phyloP scores from a whole-genome alignment of 2,329 filamentous ascomycete species.

The Verruconis gallopava region DNA sequence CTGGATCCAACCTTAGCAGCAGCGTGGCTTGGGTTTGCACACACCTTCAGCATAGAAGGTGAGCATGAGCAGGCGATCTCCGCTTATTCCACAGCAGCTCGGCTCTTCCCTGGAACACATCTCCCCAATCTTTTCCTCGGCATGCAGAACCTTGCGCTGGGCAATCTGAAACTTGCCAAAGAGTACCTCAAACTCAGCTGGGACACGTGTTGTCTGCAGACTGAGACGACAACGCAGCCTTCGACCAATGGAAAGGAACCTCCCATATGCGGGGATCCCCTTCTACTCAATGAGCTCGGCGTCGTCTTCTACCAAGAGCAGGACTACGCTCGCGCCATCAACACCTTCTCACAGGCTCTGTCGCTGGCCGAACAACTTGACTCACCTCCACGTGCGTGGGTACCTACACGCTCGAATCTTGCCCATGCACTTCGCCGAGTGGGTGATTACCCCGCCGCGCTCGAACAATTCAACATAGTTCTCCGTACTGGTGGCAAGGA shows the following conservation, averaged over 20 bases:
- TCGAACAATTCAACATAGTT: constrained; percentile 77
- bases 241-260: not conserved
- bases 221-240: constrained; percentile 29
- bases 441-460: constrained; percentile 54
- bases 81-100: constrained; percentile 87
- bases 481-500: constrained; percentile 72
- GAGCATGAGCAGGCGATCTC: constrained; percentile 98
- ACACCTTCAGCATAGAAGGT: constrained; percentile 93
- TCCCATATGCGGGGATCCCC: constrained; percentile 40
- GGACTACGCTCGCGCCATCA: constrained; percentile 59
- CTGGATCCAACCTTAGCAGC: constrained; percentile 96
- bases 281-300: constrained; percentile 90
- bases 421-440: constrained; percentile 74
- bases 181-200: constrained; percentile 91
- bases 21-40: constrained; percentile 97
- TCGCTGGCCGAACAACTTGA: constrained; percentile 67
- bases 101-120: constrained; percentile 93
- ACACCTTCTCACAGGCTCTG: constrained; percentile 67
- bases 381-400: constrained; percentile 68
- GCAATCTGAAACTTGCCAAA: constrained; percentile 85
- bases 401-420: constrained; percentile 76
- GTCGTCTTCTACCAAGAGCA: constrained; percentile 92
- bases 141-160: constrained; percentile 95
- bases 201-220: constrained; percentile 55
- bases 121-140: constrained; percentile 90